Conservation (phyloP, 192 early-diverging fungal genomes). For the Rhizoclosmatium sp. region DNA sequence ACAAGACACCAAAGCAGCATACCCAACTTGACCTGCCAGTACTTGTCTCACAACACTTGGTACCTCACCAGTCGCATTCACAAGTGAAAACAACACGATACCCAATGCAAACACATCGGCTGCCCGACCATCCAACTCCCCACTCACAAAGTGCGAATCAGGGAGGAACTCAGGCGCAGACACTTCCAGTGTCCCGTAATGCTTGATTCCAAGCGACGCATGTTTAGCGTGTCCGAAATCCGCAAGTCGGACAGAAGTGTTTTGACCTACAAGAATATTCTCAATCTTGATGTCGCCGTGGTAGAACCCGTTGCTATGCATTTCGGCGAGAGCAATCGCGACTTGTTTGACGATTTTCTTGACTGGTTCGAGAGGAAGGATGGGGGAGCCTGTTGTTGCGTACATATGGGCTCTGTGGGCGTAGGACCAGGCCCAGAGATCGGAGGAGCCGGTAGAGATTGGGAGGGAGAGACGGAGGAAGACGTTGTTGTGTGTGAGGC, state of each 20-base stretch:
- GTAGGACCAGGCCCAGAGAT: conserved; percentile 29
- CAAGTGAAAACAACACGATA: conserved; percentile 14
- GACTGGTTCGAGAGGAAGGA: conserved; percentile 16
- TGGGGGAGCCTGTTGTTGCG: not conserved
- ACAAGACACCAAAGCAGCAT: not conserved
- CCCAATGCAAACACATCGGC: conserved; percentile 41
- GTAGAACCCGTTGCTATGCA: conserved; percentile 54
- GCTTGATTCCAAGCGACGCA: not conserved
- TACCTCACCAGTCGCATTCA: conserved; percentile 15
- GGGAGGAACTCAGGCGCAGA: conserved; percentile 27
- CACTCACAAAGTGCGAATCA: conserved; percentile 1
- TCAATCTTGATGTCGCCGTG: conserved; percentile 70
- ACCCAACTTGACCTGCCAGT: not conserved
- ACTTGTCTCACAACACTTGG: not conserved
- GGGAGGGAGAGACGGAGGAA: not conserved
- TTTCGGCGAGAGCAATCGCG: conserved; percentile 46
- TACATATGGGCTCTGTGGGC: not conserved
- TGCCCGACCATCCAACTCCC: not conserved
- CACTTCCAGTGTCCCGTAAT: conserved; percentile 17
- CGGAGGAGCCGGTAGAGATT: conserved; percentile 12
- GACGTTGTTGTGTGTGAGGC: not conserved
- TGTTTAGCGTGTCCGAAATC: conserved; percentile 34
- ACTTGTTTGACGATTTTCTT: conserved; percentile 56
- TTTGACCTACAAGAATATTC: conserved; percentile 52
- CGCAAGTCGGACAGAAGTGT: conserved; percentile 18